phyloP scores from a whole-genome alignment of 768 basidiomycete genomes.

The Fomitopsis serialis region DNA sequence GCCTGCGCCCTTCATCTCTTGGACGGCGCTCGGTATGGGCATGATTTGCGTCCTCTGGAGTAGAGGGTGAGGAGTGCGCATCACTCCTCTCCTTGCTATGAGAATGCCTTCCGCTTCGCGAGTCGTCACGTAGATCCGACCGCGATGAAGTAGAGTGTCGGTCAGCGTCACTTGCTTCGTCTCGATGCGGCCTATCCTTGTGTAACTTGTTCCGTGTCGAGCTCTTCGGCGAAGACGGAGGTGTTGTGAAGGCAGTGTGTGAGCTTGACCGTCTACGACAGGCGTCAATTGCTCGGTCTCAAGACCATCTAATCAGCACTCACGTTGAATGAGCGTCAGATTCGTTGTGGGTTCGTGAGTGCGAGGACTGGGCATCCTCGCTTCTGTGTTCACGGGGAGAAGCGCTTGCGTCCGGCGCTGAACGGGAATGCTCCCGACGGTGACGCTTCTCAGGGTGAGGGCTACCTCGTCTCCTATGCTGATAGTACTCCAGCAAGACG shows the following conservation, averaged over 20 bases:
- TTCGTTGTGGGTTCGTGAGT: background rate
- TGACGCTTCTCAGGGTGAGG: background rate
- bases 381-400: background rate
- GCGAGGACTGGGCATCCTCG: background rate
- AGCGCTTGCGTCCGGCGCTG: background rate
- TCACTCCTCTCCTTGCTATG: background rate
- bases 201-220: background rate
- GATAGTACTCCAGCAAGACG: constrained; percentile 38
- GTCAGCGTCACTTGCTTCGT: background rate
- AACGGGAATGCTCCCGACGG: background rate
- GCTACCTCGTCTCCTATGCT: background rate
- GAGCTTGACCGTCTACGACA: background rate
- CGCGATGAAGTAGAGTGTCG: background rate
- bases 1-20: background rate
- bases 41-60: background rate
- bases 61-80: background rate
- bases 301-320: background rate
- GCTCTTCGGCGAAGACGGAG: background rate
- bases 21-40: background rate
- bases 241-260: background rate
- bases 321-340: background rate
- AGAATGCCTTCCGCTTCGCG: background rate
- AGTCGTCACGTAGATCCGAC: background rate
- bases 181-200: background rate
- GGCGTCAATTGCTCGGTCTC: background rate